A percentile compares a stretch with the other conserved stretches of the same genome.
Conservation (phyloP, 2,329 filamentous ascomycete genomes). For the Tolypocladium album region DNA sequence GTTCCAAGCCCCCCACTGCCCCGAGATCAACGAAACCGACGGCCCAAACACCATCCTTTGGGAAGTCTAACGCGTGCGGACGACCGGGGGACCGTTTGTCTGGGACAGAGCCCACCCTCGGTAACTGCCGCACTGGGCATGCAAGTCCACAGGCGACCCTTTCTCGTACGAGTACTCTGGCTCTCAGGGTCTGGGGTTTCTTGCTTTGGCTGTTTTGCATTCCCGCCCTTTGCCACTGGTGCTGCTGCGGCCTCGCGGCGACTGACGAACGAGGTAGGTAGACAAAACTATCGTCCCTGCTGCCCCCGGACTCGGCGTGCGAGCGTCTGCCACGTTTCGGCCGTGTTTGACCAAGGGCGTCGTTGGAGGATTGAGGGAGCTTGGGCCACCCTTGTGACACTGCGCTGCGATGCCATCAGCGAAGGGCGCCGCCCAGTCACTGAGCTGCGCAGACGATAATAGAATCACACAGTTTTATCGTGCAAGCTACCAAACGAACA, state of each 20-base stretch:
- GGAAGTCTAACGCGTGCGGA: neutral
- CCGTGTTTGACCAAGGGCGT: neutral
- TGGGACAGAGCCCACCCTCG: neutral
- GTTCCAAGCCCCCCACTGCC: neutral
- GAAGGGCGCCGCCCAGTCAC: neutral
- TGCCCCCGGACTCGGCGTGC: neutral
- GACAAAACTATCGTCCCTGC: neutral
- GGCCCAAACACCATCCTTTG: neutral
- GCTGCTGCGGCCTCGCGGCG: neutral
- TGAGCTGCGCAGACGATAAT: neutral
- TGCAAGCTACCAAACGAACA: neutral
- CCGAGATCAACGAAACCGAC: neutral
- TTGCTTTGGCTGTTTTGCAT: neutral
- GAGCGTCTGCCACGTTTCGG: neutral
- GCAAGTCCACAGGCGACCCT: neutral
- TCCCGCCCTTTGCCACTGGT: neutral
- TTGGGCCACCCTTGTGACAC: neutral
- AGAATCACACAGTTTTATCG: neutral
- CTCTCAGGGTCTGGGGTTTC: neutral
- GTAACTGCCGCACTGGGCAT: constrained; percentile 3
- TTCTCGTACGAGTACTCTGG: too few species aligned
- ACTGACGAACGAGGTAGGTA: neutral
- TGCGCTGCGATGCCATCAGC: neutral
- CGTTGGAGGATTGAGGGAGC: neutral
- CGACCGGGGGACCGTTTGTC: neutral